Evolutionary conservation across 106 monocot species (phyloP).

Genomic region (Dactylorhiza incarnata): DNA sequence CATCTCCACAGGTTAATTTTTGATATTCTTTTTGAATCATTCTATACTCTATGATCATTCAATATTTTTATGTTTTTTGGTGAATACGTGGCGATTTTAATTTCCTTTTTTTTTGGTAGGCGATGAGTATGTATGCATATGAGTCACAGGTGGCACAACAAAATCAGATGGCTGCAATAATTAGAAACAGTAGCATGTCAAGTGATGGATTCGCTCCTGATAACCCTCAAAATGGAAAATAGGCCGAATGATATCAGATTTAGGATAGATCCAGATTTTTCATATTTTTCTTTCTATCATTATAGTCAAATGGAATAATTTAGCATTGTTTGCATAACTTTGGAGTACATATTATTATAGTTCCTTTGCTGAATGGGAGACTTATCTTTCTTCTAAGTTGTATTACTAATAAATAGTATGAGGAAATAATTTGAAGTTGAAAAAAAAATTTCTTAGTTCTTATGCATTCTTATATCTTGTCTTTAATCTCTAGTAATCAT

Average conservation of each 20-base stretch:
- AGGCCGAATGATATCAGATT: conserved; percentile 7
- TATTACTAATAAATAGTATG: no score
- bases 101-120: conserved; percentile 27
- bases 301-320: background rate
- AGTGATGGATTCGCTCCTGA: conserved; percentile 19
- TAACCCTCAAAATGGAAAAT: conserved; percentile 15
- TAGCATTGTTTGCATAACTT: background rate
- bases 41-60: background rate
- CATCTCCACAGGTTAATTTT: conserved; percentile 27
- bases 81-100: background rate
- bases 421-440: no score
- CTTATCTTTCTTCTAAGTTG: background rate
- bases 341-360: background rate
- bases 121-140: conserved; percentile 39
- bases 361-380: background rate
- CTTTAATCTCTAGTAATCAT: no score
- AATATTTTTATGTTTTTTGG: background rate
- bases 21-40: background rate
- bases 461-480: no score
- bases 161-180: conserved; percentile 27
- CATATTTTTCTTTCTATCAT: background rate
- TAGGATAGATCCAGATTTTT: background rate
- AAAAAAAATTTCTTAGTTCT: no score
- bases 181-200: conserved; percentile 14
- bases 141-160: conserved; percentile 31